Conservation (phyloP, 345 rosid species). For the Citrus unshiu region DNA sequence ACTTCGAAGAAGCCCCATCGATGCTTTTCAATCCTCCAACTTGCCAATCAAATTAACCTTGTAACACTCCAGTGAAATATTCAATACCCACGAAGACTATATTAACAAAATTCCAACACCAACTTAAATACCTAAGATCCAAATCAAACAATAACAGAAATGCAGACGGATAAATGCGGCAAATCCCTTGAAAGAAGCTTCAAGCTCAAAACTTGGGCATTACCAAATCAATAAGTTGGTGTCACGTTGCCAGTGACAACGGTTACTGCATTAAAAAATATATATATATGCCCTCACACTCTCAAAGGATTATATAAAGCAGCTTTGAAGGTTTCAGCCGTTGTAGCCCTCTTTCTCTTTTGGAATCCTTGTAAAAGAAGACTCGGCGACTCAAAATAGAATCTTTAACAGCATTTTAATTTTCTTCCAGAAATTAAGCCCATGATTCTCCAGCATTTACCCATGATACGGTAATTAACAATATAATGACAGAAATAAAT, state of each 20-base stretch:
- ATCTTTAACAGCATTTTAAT: slow-evolving; percentile 24
- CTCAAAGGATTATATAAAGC: slow-evolving; percentile 11
- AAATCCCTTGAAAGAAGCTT: slow-evolving; percentile 7
- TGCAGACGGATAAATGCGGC: not conserved
- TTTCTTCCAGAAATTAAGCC: not conserved
- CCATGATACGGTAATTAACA: slow-evolving; percentile 10
- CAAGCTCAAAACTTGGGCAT: not conserved
- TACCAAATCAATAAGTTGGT: slow-evolving; percentile 6
- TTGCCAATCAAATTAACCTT: slow-evolving; percentile 21
- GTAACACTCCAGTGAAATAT: slow-evolving; percentile 3
- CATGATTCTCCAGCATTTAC: slow-evolving; percentile 17
- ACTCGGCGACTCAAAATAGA: not conserved
- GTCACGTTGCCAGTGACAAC: slow-evolving; percentile 6
- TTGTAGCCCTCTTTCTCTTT: slow-evolving; percentile 20
- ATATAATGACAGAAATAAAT: not conserved
- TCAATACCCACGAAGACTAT: slow-evolving; percentile 13
- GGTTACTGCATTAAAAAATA: slow-evolving; percentile 13
- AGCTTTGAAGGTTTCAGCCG: slow-evolving; percentile 35
- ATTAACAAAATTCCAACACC: not conserved
- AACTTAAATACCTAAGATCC: slow-evolving; percentile 15
- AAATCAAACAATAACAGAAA: not conserved
- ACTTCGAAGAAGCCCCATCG: slow-evolving; percentile 64
- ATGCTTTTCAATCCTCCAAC: slow-evolving; percentile 25
- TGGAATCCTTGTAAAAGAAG: slow-evolving; percentile 32
- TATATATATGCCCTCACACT: not conserved